phyloP scores from a whole-genome alignment of 768 basidiomycete genomes.

The Galerina marginata region DNA sequence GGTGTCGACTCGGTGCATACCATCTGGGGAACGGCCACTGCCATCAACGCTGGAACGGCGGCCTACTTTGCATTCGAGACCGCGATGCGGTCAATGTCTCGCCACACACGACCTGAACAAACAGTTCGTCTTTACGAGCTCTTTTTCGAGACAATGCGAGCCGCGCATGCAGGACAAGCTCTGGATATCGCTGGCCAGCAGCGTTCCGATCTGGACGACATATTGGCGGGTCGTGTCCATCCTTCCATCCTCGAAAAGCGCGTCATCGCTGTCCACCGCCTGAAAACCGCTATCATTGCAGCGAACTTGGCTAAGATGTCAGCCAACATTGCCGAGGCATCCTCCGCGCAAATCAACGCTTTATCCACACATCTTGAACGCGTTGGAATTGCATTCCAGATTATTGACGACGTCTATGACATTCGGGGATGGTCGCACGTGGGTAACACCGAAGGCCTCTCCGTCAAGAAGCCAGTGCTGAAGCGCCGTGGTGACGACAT shows the following conservation, averaged over 20 bases:
- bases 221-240: neutral
- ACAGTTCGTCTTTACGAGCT: neutral
- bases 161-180: neutral
- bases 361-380: neutral
- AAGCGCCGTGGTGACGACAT: neutral
- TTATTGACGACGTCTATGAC: neutral
- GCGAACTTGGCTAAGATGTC: neutral
- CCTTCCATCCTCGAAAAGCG: neutral
- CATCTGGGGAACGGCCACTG: neutral
- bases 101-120: neutral
- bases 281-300: neutral
- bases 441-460: neutral
- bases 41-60: neutral
- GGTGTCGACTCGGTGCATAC: too few species aligned
- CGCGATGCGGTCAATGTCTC: neutral
- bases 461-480: neutral
- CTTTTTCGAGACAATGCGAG: neutral
- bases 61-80: constrained; percentile 1
- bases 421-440: neutral
- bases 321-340: neutral
- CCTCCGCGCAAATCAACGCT: neutral
- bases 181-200: neutral
- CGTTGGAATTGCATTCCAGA: neutral
- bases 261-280: neutral
- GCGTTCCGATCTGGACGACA: neutral